These are phyloP conservation scores for Clavaria fumosa DNA, from an alignment of 768 basidiomycete genomes.

Conservation along the genomic window DNA sequence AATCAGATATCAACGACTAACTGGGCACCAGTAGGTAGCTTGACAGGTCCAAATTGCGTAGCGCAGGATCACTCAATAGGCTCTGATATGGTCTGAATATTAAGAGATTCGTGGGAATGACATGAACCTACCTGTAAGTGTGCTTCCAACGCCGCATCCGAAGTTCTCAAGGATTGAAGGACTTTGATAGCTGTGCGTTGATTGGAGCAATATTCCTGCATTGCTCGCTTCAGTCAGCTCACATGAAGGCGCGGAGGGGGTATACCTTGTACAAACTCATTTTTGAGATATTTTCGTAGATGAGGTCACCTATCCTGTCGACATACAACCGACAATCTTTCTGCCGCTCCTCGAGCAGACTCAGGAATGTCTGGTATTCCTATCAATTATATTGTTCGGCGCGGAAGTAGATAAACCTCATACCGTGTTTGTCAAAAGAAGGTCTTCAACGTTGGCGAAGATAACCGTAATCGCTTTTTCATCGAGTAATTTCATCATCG, in stretches of 20 bases:
- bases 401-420: constrained; percentile 14
- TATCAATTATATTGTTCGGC: too few relatives aligned
- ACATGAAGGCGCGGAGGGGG: neutral
- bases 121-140: constrained; percentile 44
- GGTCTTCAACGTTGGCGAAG: constrained; percentile 90
- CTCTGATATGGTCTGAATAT: constrained; percentile 24
- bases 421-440: constrained; percentile 78
- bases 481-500: constrained; percentile 55
- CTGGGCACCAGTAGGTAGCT: constrained; percentile 88
- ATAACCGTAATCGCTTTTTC: constrained; percentile 66
- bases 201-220: constrained; percentile 79
- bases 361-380: constrained; percentile 82
- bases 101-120: neutral
- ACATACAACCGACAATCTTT: constrained; percentile 85
- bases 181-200: constrained; percentile 66
- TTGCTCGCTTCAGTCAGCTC: neutral
- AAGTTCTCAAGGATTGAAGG: constrained; percentile 55
- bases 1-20: constrained; percentile 33
- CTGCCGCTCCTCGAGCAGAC: constrained; percentile 82
- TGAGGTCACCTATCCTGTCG: constrained; percentile 74
- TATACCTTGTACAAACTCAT: constrained; percentile 72
- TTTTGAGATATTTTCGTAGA: constrained; percentile 56
- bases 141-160: constrained; percentile 44
- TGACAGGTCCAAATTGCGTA: constrained; percentile 74
- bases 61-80: constrained; percentile 61